Conservation (phyloP, 1,139 yeast species). For the Lodderomyces parapsilosis region DNA sequence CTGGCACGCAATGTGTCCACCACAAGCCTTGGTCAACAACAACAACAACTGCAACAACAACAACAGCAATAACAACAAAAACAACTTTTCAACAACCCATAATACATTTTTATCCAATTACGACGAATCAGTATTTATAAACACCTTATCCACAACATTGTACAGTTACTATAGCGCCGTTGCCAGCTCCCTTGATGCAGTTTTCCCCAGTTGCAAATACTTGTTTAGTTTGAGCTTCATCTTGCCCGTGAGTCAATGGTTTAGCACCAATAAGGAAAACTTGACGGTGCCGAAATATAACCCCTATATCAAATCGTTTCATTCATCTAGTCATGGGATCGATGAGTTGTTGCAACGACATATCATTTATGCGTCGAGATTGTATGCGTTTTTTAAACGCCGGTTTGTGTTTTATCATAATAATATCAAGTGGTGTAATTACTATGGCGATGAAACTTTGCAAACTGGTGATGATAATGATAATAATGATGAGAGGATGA, state of each 20-base stretch:
- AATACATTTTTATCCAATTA: no score
- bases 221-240: conserved; percentile 24
- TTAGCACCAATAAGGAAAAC: conserved; percentile 14
- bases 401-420: conserved; percentile 20
- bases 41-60: no score
- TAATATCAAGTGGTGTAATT: conserved; percentile 21
- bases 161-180: conserved; percentile 26
- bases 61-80: no score
- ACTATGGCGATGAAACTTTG: conserved; percentile 12
- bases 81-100: no score
- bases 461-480: no score
- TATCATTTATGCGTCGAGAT: conserved; percentile 26
- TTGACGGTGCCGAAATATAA: conserved; percentile 16
- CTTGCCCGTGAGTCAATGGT: conserved; percentile 17
- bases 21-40: conserved; percentile 18
- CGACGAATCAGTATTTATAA: conserved; percentile 16
- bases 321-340: conserved; percentile 11
- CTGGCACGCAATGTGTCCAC: conserved; percentile 25
- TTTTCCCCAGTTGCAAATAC: conserved; percentile 25
- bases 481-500: conserved; percentile 16
- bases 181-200: conserved; percentile 25
- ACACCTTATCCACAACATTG: conserved; percentile 22
- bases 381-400: conserved; percentile 26
- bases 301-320: conserved; percentile 13
- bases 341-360: conserved; percentile 24